Conservation (phyloP, 495 filamentous ascomycete genomes). For the Lentithecium fluviatile region DNA sequence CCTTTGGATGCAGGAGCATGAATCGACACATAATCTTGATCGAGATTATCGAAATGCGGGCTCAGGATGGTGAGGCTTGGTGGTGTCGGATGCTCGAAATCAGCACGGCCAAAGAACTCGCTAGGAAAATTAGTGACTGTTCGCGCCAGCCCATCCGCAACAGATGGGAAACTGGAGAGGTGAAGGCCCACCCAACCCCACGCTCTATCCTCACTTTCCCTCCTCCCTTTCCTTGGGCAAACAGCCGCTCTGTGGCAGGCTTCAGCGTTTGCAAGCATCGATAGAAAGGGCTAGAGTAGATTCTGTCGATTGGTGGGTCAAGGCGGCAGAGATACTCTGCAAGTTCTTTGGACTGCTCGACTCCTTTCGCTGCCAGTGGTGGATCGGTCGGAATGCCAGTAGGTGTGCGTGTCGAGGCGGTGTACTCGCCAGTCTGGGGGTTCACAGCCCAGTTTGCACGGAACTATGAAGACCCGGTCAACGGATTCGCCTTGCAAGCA, state of each 20-base stretch:
- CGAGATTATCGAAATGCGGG: constrained; percentile 61
- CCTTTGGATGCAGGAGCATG: constrained; percentile 67
- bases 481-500: neutral
- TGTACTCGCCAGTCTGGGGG: constrained; percentile 70
- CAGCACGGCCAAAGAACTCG: constrained; percentile 85
- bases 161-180: neutral
- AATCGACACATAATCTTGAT: constrained; percentile 54
- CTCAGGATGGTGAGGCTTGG: constrained; percentile 59
- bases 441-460: constrained; percentile 87
- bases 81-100: constrained; percentile 81
- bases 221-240: constrained; percentile 38
- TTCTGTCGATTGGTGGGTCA: constrained; percentile 65
- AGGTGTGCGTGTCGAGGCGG: constrained; percentile 58
- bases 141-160: neutral
- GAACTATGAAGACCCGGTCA: constrained; percentile 58
- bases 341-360: constrained; percentile 78
- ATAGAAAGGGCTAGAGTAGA: constrained; percentile 89
- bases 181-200: constrained; percentile 61
- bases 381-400: constrained; percentile 85
- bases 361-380: constrained; percentile 81
- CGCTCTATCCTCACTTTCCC: constrained; percentile 65
- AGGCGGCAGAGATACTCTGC: constrained; percentile 60
- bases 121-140: constrained; percentile 39
- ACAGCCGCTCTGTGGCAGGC: constrained; percentile 61
- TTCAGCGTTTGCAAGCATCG: constrained; percentile 85